phyloP scores from a whole-genome alignment of 164 flowering plant species.

The Akebia trifoliata region DNA sequence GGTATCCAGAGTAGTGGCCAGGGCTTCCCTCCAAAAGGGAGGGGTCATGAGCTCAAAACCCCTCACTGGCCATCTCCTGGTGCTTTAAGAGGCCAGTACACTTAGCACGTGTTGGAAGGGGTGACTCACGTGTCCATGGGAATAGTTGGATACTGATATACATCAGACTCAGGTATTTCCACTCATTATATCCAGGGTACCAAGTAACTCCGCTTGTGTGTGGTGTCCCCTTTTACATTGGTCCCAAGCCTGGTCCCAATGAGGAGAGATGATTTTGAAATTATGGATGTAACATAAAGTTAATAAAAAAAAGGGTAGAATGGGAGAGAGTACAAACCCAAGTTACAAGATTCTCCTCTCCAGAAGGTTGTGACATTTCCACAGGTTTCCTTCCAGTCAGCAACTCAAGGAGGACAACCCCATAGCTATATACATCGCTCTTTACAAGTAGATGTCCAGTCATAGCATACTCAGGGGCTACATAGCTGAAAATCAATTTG shows the following conservation, averaged over 20 bases:
- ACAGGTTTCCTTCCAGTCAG: slow-evolving; percentile 93
- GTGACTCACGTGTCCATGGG: too few species aligned
- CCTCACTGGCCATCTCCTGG: too few species aligned
- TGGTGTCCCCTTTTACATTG: too few species aligned
- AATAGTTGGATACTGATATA: too few species aligned
- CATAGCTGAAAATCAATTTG: slow-evolving; percentile 57
- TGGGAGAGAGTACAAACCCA: slow-evolving; percentile 59
- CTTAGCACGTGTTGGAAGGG: too few species aligned
- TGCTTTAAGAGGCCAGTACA: too few species aligned
- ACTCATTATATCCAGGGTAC: too few species aligned
- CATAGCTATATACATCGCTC: slow-evolving; percentile 98
- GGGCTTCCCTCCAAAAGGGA: too few species aligned
- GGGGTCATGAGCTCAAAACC: too few species aligned
- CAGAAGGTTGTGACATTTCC: slow-evolving; percentile 94
- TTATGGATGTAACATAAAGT: background rate
- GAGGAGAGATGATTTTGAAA: background rate
- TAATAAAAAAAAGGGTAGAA: background rate
- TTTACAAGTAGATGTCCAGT: slow-evolving; percentile 95
- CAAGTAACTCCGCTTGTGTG: too few species aligned
- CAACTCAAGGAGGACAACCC: slow-evolving; percentile 95
- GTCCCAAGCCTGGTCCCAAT: background rate
- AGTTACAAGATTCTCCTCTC: slow-evolving; percentile 95
- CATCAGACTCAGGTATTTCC: too few species aligned
- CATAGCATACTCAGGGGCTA: slow-evolving; percentile 99
- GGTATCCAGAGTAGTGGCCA: too few species aligned